phyloP scores from a whole-genome alignment of 1,284 basidiomycete genomes.

The Marasmius sp. region DNA sequence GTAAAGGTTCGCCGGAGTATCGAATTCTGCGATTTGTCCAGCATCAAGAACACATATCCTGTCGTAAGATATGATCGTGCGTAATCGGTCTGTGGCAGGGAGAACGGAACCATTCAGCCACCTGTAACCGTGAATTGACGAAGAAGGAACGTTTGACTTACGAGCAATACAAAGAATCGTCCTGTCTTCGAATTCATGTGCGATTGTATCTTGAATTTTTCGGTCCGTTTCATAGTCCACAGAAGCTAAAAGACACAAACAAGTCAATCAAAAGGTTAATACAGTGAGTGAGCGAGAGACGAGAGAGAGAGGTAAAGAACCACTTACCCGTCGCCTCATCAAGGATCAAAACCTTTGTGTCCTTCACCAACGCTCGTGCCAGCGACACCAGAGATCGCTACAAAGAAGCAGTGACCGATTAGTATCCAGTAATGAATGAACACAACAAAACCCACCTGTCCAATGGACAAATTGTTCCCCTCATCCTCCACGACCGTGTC shows the following conservation, averaged over 20 bases:
- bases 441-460: slow-evolving; percentile 46
- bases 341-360: slow-evolving; percentile 74
- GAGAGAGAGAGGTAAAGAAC: slow-evolving; percentile 1
- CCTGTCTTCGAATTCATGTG: slow-evolving; percentile 75
- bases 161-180: slow-evolving; percentile 83
- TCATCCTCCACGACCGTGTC: slow-evolving; percentile 86
- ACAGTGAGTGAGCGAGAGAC: slow-evolving; percentile 1
- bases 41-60: slow-evolving; percentile 76
- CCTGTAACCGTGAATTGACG: not conserved
- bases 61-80: slow-evolving; percentile 77
- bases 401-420: slow-evolving; percentile 1
- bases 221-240: slow-evolving; percentile 84
- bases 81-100: slow-evolving; percentile 55
- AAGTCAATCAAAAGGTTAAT: slow-evolving; percentile 1
- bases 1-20: slow-evolving; percentile 71
- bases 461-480: slow-evolving; percentile 79
- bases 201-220: slow-evolving; percentile 86
- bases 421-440: not conserved
- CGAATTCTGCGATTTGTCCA: slow-evolving; percentile 64
- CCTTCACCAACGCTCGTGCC: slow-evolving; percentile 79
- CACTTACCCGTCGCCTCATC: slow-evolving; percentile 69
- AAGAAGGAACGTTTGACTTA: slow-evolving; percentile 29
- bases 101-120: not conserved
- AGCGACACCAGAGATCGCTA: slow-evolving; percentile 80
- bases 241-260: slow-evolving; percentile 45